Conservation (phyloP, 129 eudicot species). For the Chrysanthemum makinoi region DNA sequence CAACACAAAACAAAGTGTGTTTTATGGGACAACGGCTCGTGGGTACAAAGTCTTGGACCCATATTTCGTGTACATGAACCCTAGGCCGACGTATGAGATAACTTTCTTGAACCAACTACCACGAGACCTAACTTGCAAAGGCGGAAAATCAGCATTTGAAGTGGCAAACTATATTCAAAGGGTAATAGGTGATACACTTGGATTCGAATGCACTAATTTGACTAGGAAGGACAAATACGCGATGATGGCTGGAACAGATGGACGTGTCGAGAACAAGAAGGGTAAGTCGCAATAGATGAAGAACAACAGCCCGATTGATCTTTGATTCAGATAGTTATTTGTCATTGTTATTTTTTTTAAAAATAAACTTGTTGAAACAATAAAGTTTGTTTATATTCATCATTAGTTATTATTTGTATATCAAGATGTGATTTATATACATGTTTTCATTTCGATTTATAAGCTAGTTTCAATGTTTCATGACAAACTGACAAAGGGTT, state of each 20-base stretch:
- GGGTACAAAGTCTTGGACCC: conserved; percentile 75
- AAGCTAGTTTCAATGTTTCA: background rate
- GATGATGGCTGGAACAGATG: conserved; percentile 85
- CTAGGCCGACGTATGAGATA: conserved; percentile 76
- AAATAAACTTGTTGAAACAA: conserved; percentile 18
- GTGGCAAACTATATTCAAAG: conserved; percentile 82
- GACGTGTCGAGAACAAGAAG: conserved; percentile 46
- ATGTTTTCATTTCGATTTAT: conserved; percentile 4
- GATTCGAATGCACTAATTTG: conserved; percentile 84
- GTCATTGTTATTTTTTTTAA: conserved; percentile 16
- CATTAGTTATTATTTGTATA: conserved; percentile 19
- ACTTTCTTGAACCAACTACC: conserved; percentile 74
- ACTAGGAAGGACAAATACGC: conserved; percentile 82
- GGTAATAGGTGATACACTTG: conserved; percentile 62
- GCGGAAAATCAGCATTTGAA: conserved; percentile 68
- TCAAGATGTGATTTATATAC: conserved; percentile 18
- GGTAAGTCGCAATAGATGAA: conserved; percentile 24
- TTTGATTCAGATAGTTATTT: conserved; percentile 13
- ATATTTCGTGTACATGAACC: conserved; percentile 80
- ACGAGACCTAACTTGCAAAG: conserved; percentile 46
- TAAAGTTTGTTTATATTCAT: conserved; percentile 19
- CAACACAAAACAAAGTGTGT: conserved; percentile 68
- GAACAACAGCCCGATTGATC: background rate
- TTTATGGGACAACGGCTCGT: conserved; percentile 71
- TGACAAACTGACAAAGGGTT: background rate